A percentile compares a stretch with the other conserved stretches of the same genome.
phyloP scores from a whole-genome alignment of 1,284 basidiomycete genomes.

The Ganoderma sinense region DNA sequence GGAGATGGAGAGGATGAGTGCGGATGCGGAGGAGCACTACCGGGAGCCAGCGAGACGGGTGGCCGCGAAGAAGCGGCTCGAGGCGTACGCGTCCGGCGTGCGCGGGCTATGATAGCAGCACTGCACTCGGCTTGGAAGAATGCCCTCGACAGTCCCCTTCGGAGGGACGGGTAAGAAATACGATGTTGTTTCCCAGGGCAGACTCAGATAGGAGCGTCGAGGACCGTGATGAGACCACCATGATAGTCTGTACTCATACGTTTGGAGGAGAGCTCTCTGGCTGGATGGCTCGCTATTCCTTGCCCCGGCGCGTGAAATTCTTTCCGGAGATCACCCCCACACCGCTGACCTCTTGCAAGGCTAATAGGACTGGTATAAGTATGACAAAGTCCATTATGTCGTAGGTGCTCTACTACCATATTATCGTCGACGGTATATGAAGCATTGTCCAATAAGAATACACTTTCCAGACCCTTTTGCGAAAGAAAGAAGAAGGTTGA shows the following conservation, averaged over 20 bases:
- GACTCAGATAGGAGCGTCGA: too few species aligned
- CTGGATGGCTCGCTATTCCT: too few species aligned
- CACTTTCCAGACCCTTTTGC: background rate
- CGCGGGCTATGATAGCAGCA: slow-evolving; percentile 94
- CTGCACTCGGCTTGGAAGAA: slow-evolving; percentile 85
- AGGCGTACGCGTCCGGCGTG: slow-evolving; percentile 97
- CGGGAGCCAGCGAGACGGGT: slow-evolving; percentile 89
- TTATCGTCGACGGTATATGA: background rate
- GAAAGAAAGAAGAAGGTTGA: background rate
- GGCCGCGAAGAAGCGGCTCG: slow-evolving; percentile 86
- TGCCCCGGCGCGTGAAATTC: too few species aligned
- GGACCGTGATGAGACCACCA: too few species aligned
- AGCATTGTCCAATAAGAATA: background rate
- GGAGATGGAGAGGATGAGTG: slow-evolving; percentile 98
- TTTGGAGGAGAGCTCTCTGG: too few species aligned
- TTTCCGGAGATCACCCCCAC: too few species aligned
- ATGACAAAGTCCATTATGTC: background rate
- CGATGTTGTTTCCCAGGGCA: too few species aligned
- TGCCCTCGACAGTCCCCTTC: slow-evolving; percentile 87
- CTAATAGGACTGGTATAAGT: too few species aligned
- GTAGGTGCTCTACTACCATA: background rate
- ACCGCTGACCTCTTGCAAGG: too few species aligned
- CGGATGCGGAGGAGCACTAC: slow-evolving; percentile 93
- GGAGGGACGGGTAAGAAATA: too few species aligned
- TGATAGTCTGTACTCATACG: too few species aligned